Percentiles rank a stretch among this genome's conserved stretches.
Evolutionary conservation across 495 filamentous ascomycete species (phyloP).

Genomic region (Lasiosphaeria miniovina): DNA sequence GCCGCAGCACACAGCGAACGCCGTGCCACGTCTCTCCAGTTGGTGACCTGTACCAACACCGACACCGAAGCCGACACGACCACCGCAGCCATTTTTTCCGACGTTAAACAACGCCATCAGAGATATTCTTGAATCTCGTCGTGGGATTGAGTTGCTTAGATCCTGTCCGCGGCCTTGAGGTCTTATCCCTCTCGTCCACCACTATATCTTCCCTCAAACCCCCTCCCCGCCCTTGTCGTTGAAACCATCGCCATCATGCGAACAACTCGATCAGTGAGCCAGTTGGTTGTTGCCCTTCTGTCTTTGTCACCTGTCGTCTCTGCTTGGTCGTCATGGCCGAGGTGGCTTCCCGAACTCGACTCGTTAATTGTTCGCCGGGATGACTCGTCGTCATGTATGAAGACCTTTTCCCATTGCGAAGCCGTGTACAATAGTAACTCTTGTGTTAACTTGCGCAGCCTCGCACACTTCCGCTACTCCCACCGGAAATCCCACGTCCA

Average conservation of each 20-base stretch:
- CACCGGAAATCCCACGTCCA: slow-evolving; percentile 8
- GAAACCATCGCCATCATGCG: slow-evolving; percentile 23
- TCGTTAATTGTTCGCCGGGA: slow-evolving; percentile 38
- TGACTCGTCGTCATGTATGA: slow-evolving; percentile 25
- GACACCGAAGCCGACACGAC: not conserved
- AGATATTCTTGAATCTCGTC: not conserved
- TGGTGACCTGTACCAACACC: slow-evolving; percentile 13
- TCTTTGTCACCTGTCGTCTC: slow-evolving; percentile 31
- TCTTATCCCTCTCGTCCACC: slow-evolving; percentile 1
- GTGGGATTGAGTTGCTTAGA: slow-evolving; percentile 3
- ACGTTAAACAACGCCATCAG: slow-evolving; percentile 23
- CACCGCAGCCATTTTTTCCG: slow-evolving; percentile 22
- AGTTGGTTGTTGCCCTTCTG: slow-evolving; percentile 35
- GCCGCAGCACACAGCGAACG: slow-evolving; percentile 18
- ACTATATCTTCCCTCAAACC: slow-evolving; percentile 1
- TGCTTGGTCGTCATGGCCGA: slow-evolving; percentile 33
- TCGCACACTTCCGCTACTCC: not conserved
- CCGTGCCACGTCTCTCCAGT: slow-evolving; percentile 22
- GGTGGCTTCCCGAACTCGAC: slow-evolving; percentile 38
- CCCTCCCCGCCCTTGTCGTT: not conserved
- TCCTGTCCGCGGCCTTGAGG: not conserved
- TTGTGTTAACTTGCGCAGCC: not conserved
- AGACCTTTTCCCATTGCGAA: slow-evolving; percentile 6
- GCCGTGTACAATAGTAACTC: slow-evolving; percentile 6
- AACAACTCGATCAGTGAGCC: slow-evolving; percentile 23